These are phyloP conservation scores for Physaria fendleri DNA, from an alignment of 345 rosid species.

Conservation along the genomic window DNA sequence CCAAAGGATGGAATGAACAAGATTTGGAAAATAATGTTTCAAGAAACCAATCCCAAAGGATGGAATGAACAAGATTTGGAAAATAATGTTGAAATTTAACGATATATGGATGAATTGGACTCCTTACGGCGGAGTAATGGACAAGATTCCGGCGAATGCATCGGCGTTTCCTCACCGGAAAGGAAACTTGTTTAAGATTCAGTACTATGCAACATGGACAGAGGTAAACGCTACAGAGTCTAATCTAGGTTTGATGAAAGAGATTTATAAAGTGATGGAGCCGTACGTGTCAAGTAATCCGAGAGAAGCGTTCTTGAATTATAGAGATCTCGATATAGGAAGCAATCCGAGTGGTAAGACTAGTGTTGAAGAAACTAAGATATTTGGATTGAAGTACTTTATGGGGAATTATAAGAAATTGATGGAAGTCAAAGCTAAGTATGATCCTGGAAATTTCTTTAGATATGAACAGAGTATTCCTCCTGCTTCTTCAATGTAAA, in stretches of 20 bases:
- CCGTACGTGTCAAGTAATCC: constrained; percentile 43
- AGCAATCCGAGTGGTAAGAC: neutral
- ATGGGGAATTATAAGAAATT: constrained; percentile 24
- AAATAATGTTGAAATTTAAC: constrained; percentile 24
- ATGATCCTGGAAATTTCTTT: constrained; percentile 36
- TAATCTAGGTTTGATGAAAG: constrained; percentile 24
- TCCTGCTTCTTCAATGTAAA: neutral
- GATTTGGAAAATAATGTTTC: constrained; percentile 33
- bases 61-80: constrained; percentile 31
- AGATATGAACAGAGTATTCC: constrained; percentile 31
- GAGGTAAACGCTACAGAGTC: neutral
- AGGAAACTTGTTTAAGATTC: constrained; percentile 38
- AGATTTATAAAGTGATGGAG: constrained; percentile 29
- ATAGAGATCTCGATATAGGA: constrained; percentile 30
- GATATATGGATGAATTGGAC: constrained; percentile 25
- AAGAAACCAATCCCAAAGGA: constrained; percentile 28
- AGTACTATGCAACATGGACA: constrained; percentile 29
- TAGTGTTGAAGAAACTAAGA: constrained; percentile 4
- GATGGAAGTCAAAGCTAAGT: constrained; percentile 24
- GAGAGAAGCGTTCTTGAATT: constrained; percentile 30
- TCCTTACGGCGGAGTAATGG: constrained; percentile 55
- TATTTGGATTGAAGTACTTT: constrained; percentile 33
- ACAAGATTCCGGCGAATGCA: constrained; percentile 26
- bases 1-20: constrained; percentile 24
- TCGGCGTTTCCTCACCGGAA: constrained; percentile 50